Evolutionary conservation across 208 protist species (phyloP), one percentile per base, ranked within the genome.

Genomic region (Wallacemonas collosoma): DNA sequence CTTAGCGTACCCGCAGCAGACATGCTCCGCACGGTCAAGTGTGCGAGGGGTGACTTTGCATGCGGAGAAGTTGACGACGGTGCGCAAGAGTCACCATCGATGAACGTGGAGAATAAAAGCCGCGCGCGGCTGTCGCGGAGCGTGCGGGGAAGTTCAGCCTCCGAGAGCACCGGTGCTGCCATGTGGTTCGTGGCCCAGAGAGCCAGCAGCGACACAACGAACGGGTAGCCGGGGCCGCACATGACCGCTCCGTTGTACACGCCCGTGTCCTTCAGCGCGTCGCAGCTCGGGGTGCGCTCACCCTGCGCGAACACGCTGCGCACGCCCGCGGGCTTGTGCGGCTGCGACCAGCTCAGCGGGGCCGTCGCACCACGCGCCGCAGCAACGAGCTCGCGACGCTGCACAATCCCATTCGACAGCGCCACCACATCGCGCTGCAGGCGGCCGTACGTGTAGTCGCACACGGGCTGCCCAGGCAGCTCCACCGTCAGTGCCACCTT

Each of bases 371-470:
- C 80, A 1, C 58, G 78, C 45, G 79, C 79, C 60, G 60, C 43
- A 41, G 62, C 71, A 38, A 93, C 45, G 3, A 82, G 69, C 77
- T 90, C 88, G 36, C 71, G 62, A 38, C 88, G 87, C 26, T 61
- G 63, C 57, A 84, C 82, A 41, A 95, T 71, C 53, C 76, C 48
- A 63, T 93, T 80, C 56, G 91, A 83, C 74, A 91, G 68, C 12
- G 77, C 79, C 36, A 95, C 65, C 26, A 95, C 83, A 69, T 95
- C 91, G 43, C 84, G 86, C 76, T 93, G 91, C 57, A 96, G 86
- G 45, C 76, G 77, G 11, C 91, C 91, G 67, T 94, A 96, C 60
- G 91, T 91, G 66, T 83, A 96, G 63, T 76, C 41, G 35, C 57
- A 54, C 65, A 65, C 43, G 1, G 79, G 74, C 9, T 43, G 40